Conservation (phyloP, 129 eudicot genomes). For the Escallonia rubra region DNA sequence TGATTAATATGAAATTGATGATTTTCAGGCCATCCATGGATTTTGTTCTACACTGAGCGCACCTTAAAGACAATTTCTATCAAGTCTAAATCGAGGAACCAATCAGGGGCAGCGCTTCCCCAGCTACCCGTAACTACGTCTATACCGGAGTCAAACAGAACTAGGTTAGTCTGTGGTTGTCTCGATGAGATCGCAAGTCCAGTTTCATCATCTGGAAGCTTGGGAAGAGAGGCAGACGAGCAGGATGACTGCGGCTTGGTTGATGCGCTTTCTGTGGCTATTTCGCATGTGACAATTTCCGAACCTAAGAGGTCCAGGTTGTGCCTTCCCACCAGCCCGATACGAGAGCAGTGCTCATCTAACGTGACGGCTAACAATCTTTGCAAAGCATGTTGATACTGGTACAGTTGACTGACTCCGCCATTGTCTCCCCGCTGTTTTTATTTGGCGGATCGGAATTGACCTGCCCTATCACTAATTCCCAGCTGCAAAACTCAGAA, state of each 20-base stretch:
- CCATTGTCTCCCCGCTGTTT: constrained; percentile 6
- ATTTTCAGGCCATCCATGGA: constrained; percentile 90
- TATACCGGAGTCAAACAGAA: constrained; percentile 35
- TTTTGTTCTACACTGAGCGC: constrained; percentile 77
- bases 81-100: constrained; percentile 53
- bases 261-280: constrained; percentile 78
- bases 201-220: constrained; percentile 23
- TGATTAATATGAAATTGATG: not conserved
- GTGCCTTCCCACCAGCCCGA: constrained; percentile 62
- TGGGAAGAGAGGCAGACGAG: constrained; percentile 28
- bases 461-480: constrained; percentile 7
- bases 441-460: constrained; percentile 18
- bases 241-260: constrained; percentile 64
- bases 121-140: constrained; percentile 27
- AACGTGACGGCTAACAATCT: constrained; percentile 64
- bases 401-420: constrained; percentile 17
- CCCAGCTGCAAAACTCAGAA: not conserved
- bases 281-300: constrained; percentile 75
- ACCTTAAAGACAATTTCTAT: constrained; percentile 40
- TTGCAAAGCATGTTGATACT: constrained; percentile 75
- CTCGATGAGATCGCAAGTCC: constrained; percentile 21
- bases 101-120: constrained; percentile 21
- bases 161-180: constrained; percentile 13
- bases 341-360: constrained; percentile 73
- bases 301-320: constrained; percentile 84